Conservation (phyloP, 352 stramenopile species). For the Pythium sp. region DNA sequence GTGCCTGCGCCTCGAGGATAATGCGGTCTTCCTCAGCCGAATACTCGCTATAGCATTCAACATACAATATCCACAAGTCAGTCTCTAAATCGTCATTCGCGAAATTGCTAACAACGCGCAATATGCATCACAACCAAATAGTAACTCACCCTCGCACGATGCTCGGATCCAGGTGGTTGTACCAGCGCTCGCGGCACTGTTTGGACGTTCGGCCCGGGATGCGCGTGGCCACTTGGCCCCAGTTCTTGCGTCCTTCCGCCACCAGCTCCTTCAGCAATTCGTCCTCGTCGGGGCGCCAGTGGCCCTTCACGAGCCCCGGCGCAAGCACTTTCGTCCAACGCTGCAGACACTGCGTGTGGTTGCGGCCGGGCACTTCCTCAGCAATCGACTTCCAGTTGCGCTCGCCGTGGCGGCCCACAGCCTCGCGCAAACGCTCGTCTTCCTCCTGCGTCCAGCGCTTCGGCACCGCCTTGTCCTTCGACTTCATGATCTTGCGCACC, state of each 20-base stretch:
- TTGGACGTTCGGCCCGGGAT: constrained; percentile 88
- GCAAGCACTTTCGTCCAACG: constrained; percentile 92
- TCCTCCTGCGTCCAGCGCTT: constrained; percentile 81
- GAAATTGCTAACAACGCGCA: neutral
- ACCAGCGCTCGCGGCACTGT: constrained; percentile 96
- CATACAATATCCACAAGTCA: constrained; percentile 1
- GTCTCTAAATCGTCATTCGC: neutral
- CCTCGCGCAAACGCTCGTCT: constrained; percentile 74
- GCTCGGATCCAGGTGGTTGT: constrained; percentile 90
- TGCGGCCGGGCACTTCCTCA: constrained; percentile 76
- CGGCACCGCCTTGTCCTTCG: constrained; percentile 79
- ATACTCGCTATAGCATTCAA: constrained; percentile 41
- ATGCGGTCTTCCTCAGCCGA: constrained; percentile 86
- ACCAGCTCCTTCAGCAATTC: constrained; percentile 82
- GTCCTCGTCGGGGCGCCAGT: constrained; percentile 94
- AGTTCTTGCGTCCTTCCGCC: constrained; percentile 81
- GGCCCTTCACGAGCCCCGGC: constrained; percentile 94
- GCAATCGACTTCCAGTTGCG: constrained; percentile 89
- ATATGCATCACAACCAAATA: neutral
- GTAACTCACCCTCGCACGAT: constrained; percentile 8
- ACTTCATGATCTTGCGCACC: constrained; percentile 75
- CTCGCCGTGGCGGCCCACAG: constrained; percentile 74
- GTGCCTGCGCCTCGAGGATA: constrained; percentile 80
- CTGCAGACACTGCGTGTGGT: constrained; percentile 90
- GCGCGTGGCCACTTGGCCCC: constrained; percentile 82